Conservation (phyloP, 164 flowering plant genomes). For the Echeveria elegans region DNA sequence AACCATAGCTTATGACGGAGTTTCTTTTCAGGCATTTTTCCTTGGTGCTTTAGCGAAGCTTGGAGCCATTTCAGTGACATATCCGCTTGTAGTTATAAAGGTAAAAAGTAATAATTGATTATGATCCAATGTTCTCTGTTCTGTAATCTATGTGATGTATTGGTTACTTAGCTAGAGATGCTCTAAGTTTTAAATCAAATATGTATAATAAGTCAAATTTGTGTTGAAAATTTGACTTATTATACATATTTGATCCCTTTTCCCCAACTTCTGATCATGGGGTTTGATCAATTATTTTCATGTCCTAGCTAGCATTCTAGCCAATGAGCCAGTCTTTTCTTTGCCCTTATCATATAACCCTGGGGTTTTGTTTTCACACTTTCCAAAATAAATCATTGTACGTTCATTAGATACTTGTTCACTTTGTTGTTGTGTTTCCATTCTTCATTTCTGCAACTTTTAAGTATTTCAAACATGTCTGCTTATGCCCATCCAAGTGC, state of each 20-base stretch:
- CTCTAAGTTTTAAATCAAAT: no score
- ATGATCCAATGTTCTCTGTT: background rate
- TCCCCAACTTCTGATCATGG: no score
- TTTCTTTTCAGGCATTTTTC: constrained; percentile 49
- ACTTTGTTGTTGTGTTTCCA: background rate
- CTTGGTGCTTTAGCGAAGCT: constrained; percentile 97
- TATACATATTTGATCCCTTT: no score
- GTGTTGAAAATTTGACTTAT: no score
- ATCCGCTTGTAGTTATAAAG: constrained; percentile 97
- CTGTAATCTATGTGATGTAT: no score
- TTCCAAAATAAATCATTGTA: no score
- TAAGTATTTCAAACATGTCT: constrained; percentile 20
- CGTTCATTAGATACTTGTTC: no score
- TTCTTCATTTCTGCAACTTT: background rate
- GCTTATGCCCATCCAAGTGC: constrained; percentile 37
- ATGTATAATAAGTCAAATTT: no score
- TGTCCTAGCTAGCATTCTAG: no score
- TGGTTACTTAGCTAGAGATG: no score
- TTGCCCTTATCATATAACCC: background rate
- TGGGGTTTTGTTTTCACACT: background rate
- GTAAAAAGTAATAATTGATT: constrained; percentile 19
- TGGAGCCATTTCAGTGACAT: constrained; percentile 90
- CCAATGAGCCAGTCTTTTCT: no score
- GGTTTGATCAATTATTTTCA: no score
- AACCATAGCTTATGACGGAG: background rate